Evolutionary conservation across 1,284 basidiomycete species (phyloP), one percentile per base, ranked within the genome.

Genomic region (Ustilago shanxiensis): DNA sequence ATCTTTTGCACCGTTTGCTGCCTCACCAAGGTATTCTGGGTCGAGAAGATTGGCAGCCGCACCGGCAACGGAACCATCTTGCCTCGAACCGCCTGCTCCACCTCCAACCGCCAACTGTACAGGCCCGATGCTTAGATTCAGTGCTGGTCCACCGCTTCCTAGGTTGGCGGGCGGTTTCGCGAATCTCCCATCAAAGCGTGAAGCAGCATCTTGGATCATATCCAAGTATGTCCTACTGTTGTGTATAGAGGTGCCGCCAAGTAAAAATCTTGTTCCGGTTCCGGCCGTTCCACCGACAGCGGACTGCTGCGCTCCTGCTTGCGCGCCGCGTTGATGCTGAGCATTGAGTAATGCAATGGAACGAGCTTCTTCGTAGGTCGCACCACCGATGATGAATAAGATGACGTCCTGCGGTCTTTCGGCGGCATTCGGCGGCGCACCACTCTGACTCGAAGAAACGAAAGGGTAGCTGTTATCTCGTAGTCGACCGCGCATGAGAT

Each of bases 391-490:
- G 52, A 86, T 77, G 60, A 86, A 86, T 20, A 86, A 16, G 70
- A 86, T 83, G 49, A 86, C 80, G 47, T 86, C 84, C 45, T 82
- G 83, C 11, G 81, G 81, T 50, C 81, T 56, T 41, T 74, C 67
- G 18, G 70, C 45, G 22, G 52, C 16, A 37, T 57, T 52, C 0
- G 37, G 14, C 7, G 61, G 31, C 33, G 57, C 8, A 13, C 47
- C 37, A 18, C 28, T 22, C 20, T 66, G 66, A 16, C 41, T 52
- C 3, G 64, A 26, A 8, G 67, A 63, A 24, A 75, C 56, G 35
- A 81, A 98, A 0, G 97, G 95, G 87, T 99, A 95, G 72, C 91
- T 94, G 2, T 91, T 90, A 77, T 98, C 96, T 77, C 90, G 91
- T 72, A 99, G 86, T 53, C 93, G 89, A 14, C 95, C 96, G 81